Conservation (phyloP, 2,329 filamentous ascomycete species). For the Penicillium nordicum region DNA sequence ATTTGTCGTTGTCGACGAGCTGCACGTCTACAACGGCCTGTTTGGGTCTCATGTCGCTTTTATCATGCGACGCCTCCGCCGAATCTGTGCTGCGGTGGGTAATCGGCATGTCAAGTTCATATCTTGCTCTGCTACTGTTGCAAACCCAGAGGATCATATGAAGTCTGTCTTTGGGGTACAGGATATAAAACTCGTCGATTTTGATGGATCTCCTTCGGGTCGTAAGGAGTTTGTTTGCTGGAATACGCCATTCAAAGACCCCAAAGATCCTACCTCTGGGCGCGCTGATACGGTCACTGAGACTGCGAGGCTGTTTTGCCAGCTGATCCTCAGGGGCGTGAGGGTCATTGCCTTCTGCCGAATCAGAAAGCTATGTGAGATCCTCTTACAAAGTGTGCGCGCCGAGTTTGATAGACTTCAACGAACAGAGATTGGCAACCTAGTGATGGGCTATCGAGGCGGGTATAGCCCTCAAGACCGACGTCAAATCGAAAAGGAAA, state of each 20-base stretch:
- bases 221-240: constrained; percentile 95
- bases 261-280: constrained; percentile 79
- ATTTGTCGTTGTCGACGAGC: constrained; percentile 85
- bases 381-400: constrained; percentile 74
- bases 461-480: constrained; percentile 92
- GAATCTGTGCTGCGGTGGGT: constrained; percentile 85
- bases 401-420: constrained; percentile 71
- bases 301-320: constrained; percentile 85
- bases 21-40: constrained; percentile 94
- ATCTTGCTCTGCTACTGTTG: constrained; percentile 93
- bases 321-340: constrained; percentile 81
- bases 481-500: constrained; percentile 82
- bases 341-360: constrained; percentile 90
- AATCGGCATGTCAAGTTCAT: constrained; percentile 85
- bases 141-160: constrained; percentile 90
- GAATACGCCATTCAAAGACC: constrained; percentile 95
- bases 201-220: constrained; percentile 87
- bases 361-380: constrained; percentile 83
- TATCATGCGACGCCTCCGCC: constrained; percentile 83
- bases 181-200: constrained; percentile 76
- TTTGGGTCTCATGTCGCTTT: constrained; percentile 92
- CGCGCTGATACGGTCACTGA: constrained; percentile 79
- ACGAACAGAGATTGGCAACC: constrained; percentile 67
- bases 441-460: constrained; percentile 93
- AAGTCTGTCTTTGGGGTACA: constrained; percentile 88